phyloP scores from a whole-genome alignment of 768 basidiomycete species.

The Leccinum pellstonianum region DNA sequence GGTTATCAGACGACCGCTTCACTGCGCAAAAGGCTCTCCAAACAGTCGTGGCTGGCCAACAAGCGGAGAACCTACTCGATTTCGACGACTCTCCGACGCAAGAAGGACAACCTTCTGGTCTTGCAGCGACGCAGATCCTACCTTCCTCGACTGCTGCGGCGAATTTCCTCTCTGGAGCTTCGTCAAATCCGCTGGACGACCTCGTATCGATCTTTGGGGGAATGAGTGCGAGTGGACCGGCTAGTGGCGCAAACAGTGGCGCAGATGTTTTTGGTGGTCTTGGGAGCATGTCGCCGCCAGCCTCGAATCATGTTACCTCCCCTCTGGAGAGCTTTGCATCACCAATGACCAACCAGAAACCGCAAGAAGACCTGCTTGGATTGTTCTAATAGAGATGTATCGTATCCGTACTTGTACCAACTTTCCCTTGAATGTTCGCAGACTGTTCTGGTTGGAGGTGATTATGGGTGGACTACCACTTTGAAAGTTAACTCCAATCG shows the following conservation, averaged over 20 bases:
- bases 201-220: conserved; percentile 89
- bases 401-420: conserved; percentile 1
- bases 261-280: conserved; percentile 20
- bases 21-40: conserved; percentile 83
- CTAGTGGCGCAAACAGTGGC: conserved; percentile 13
- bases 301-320: conserved; percentile 2
- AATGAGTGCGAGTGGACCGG: conserved; percentile 33
- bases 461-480: not conserved
- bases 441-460: not conserved
- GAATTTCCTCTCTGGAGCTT: conserved; percentile 73
- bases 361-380: conserved; percentile 54
- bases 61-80: conserved; percentile 93
- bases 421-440: not conserved
- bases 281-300: conserved; percentile 12
- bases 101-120: conserved; percentile 64
- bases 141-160: conserved; percentile 71
- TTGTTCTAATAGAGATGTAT: conserved; percentile 41
- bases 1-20: conserved; percentile 66
- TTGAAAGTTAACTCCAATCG: not conserved
- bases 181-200: conserved; percentile 88
- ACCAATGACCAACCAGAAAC: conserved; percentile 28
- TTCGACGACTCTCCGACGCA: conserved; percentile 73
- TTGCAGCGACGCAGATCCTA: conserved; percentile 75
- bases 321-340: conserved; percentile 25
- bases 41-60: conserved; percentile 87